These are phyloP conservation scores for Triticum monococcum DNA, from an alignment of 176 grass and related monocot species.

Conservation along the genomic window DNA sequence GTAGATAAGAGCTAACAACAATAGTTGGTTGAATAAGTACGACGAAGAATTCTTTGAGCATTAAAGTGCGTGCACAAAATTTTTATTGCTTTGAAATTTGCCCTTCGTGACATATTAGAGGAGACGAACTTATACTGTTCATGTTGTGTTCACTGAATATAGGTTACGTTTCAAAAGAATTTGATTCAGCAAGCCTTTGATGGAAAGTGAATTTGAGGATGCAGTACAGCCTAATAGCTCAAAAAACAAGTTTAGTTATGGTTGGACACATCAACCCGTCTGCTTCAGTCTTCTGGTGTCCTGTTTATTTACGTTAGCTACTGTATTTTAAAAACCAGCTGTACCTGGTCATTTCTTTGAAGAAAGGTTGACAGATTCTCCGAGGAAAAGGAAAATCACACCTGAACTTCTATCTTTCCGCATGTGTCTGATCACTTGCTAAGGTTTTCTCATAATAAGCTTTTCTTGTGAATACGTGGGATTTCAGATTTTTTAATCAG, in stretches of 20 bases:
- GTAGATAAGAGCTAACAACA: too few species aligned
- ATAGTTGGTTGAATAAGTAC: too few species aligned
- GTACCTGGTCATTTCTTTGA: too few species aligned
- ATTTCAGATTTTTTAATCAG: too few species aligned
- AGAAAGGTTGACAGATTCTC: too few species aligned
- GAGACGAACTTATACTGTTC: background rate
- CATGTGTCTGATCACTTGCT: too few species aligned
- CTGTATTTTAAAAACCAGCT: background rate
- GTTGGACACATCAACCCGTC: slow-evolving; percentile 48
- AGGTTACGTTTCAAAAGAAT: slow-evolving; percentile 58
- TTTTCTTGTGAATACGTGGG: too few species aligned
- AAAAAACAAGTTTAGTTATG: slow-evolving; percentile 31
- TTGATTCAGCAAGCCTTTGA: slow-evolving; percentile 51
- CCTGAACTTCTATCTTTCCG: too few species aligned
- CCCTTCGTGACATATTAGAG: background rate
- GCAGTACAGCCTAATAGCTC: slow-evolving; percentile 12
- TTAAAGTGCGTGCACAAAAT: too few species aligned
- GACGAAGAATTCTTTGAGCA: too few species aligned
- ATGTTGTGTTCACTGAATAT: slow-evolving; percentile 19
- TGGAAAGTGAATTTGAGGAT: slow-evolving; percentile 40
- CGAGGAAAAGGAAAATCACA: too few species aligned
- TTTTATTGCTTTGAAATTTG: background rate
- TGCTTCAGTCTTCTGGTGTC: slow-evolving; percentile 25
- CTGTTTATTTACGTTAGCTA: slow-evolving; percentile 1
- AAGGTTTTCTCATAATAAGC: too few species aligned